phyloP scores from a whole-genome alignment of 331 rosid species.

The Quercus tomentella region DNA sequence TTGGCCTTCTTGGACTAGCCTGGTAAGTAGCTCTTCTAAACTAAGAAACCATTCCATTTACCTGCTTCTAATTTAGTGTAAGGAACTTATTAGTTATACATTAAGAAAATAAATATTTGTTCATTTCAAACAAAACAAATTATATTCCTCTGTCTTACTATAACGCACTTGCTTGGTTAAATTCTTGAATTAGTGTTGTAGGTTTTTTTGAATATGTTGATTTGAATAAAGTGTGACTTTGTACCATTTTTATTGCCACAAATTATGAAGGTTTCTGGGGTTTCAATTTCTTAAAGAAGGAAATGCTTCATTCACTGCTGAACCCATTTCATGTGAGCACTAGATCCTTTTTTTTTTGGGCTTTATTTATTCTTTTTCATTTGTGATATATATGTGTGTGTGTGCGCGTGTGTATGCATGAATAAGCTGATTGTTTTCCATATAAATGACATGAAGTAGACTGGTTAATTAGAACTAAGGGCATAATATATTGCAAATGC shows the following conservation, averaged over 20 bases:
- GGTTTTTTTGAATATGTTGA: constrained; percentile 9
- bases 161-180: background rate
- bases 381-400: background rate
- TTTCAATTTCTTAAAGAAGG: constrained; percentile 67
- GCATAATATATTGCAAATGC: background rate
- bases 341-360: constrained; percentile 14
- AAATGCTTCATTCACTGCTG: constrained; percentile 35
- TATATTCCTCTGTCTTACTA: background rate
- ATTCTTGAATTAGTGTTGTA: constrained; percentile 3
- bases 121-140: background rate
- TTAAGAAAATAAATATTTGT: background rate
- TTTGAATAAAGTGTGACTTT: background rate
- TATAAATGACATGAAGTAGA: background rate
- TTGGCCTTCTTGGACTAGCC: constrained; percentile 71
- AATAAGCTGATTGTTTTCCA: background rate
- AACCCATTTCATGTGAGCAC: constrained; percentile 51
- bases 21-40: constrained; percentile 56
- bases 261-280: constrained; percentile 69
- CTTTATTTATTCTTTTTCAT: constrained; percentile 7
- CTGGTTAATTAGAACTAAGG: constrained; percentile 9
- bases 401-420: background rate
- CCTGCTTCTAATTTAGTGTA: background rate
- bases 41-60: background rate
- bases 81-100: background rate
- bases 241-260: constrained; percentile 16